phyloP scores from a whole-genome alignment of 345 rosid species.

The Mercurialis annua region DNA sequence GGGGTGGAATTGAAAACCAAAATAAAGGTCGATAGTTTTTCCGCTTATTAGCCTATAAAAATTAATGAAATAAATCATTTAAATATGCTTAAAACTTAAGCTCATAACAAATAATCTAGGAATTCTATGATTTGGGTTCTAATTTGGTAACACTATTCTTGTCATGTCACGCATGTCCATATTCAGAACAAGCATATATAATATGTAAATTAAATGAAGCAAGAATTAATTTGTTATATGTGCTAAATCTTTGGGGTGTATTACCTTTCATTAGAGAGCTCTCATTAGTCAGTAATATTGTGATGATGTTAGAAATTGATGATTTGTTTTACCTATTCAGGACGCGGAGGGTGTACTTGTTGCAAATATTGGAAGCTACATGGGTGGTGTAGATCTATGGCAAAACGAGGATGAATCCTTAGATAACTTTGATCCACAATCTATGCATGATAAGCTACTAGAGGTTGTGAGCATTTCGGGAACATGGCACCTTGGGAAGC shows the following conservation, averaged over 20 bases:
- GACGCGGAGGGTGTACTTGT: constrained; percentile 78
- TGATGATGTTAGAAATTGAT: not conserved
- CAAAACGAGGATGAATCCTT: constrained; percentile 71
- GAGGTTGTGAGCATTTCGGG: constrained; percentile 80
- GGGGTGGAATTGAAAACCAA: too few relatives aligned
- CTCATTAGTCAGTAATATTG: not conserved
- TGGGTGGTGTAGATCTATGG: constrained; percentile 96
- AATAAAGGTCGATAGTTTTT: too few relatives aligned
- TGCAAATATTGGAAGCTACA: constrained; percentile 81
- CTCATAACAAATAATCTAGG: too few relatives aligned
- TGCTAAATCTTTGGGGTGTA: not conserved
- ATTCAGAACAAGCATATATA: not conserved
- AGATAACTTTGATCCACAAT: constrained; percentile 63
- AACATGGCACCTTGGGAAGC: constrained; percentile 90
- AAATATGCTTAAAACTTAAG: too few relatives aligned
- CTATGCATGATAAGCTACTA: constrained; percentile 68
- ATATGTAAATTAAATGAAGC: not conserved
- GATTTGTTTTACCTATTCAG: constrained; percentile 32
- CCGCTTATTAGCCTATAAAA: too few relatives aligned
- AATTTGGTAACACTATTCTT: too few relatives aligned
- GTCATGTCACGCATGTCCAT: not conserved
- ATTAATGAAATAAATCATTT: too few relatives aligned
- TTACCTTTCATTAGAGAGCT: not conserved
- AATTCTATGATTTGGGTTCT: not conserved
- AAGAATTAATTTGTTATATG: not conserved